Evolutionary conservation across 1,139 yeast genomes (phyloP), one percentile per base, ranked within the genome.

Genomic region (Hansenula anomala): DNA sequence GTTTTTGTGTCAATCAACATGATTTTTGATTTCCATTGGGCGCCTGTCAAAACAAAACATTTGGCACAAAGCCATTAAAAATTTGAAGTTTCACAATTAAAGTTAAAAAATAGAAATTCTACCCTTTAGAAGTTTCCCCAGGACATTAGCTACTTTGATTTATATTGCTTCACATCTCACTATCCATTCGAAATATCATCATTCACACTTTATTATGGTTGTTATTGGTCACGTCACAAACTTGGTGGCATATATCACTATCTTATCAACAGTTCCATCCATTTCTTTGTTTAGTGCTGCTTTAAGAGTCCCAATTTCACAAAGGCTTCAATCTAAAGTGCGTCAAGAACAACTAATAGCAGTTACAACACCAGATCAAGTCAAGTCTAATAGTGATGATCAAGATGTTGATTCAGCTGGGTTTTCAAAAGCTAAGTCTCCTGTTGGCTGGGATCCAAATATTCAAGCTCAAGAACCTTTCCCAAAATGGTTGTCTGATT

Each of bases 401-500:
- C 6, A 20, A 6, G 8, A 20, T 6, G 22, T 9, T 20, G 22
- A 20, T 6, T 17, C 26, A 14, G 27, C 18, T 22, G 19, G 28
- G 4, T 31, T 31, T 13, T 9, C 27, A 17, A 18, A 34, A 12
- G 24, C 41, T 13, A 36, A 36, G 27, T 31, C 49, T 6, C 56
- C 58, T 10, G 54, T 52, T 24, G 58, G 60, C 10, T 54, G 49
- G 44, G 51, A 55, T 30, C 55, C 56, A 33, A 30, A 38, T 11
- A 40, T 45, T 8, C 46, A 44, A 33, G 58, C 56, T 7, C 56
- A 52, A 39, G 61, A 64, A 12, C 81, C 86, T 0, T 79, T 89
- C 47, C 97, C 97, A 0, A 46, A 67, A 30, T 89, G 97, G 97
- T 70, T 89, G 28, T 52, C 69, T 1, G 83, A 76, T 10, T 73